A percentile compares a stretch with the other conserved stretches of the same genome.
These are phyloP conservation scores for Leishmania lainsoni DNA, from an alignment of 208 protist species.

Conservation along the genomic window DNA sequence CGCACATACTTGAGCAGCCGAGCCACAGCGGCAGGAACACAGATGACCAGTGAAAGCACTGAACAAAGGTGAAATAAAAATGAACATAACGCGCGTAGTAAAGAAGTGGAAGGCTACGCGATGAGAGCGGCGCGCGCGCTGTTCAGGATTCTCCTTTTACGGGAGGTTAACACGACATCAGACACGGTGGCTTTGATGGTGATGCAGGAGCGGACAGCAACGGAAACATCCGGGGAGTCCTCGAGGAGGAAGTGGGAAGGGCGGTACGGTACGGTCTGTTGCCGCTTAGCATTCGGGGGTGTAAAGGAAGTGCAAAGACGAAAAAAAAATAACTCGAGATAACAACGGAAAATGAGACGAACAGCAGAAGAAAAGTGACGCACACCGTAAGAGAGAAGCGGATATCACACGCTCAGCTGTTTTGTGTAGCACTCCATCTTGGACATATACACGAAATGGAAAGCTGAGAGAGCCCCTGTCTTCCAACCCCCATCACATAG, in stretches of 20 bases:
- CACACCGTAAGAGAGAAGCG: not conserved
- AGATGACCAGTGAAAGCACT: not conserved
- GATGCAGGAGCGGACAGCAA: not conserved
- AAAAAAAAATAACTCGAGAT: not conserved
- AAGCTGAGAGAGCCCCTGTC: not conserved
- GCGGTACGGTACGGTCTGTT: not conserved
- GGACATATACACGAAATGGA: not conserved
- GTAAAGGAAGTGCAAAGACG: not conserved
- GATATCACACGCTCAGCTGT: not conserved
- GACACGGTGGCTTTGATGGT: not conserved
- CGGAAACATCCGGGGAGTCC: not conserved
- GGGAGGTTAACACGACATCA: not conserved
- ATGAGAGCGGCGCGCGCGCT: not conserved
- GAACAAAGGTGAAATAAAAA: not conserved
- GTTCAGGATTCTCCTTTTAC: too few relatives aligned
- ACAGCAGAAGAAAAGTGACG: not conserved
- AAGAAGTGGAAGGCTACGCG: not conserved
- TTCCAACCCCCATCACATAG: not conserved
- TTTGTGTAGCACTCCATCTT: not conserved
- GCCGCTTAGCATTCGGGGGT: not conserved
- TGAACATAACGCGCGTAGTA: not conserved
- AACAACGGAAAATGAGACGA: not conserved
- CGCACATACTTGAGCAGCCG: not conserved
- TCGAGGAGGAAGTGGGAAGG: slow-evolving; percentile 4
- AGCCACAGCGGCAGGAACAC: not conserved